A percentile compares a stretch with the other conserved stretches of the same genome.
phyloP scores from a whole-genome alignment of 225 moss, liverwort and hornwort genomes.

The Sphagnum contortum region DNA sequence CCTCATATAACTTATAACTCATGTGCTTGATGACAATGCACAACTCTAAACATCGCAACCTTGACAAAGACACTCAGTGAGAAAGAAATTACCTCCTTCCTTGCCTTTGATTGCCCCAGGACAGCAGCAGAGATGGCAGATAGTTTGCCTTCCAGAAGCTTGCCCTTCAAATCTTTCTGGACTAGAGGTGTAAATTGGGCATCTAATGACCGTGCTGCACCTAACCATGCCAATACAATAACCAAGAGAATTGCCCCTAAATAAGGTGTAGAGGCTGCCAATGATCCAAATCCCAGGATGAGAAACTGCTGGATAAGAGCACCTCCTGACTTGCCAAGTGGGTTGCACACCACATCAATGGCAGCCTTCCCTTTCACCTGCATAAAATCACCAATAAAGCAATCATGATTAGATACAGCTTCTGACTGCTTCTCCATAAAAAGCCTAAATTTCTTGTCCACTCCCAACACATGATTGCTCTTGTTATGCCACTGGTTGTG shows the following conservation, averaged over 20 bases:
- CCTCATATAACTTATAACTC: too few species aligned
- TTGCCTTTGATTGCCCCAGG: conserved; percentile 49
- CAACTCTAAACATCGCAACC: too few species aligned
- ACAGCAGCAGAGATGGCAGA: conserved; percentile 78
- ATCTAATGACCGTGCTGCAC: conserved; percentile 93
- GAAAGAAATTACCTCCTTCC: conserved; percentile 51
- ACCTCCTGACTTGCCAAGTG: conserved; percentile 98
- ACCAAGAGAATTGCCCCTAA: conserved; percentile 77
- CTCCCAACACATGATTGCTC: too few species aligned
- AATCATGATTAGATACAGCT: too few species aligned
- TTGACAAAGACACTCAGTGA: too few species aligned
- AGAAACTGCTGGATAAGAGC: conserved; percentile 98
- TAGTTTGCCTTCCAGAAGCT: conserved; percentile 87
- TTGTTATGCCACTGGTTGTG: too few species aligned
- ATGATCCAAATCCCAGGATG: conserved; percentile 88
- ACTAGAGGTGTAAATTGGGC: conserved; percentile 91
- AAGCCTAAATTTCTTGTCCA: too few species aligned
- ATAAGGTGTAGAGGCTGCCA: conserved; percentile 91
- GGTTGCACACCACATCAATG: conserved; percentile 97
- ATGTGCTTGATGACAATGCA: too few species aligned
- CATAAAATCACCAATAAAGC: conserved; percentile 5
- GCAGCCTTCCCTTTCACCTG: conserved; percentile 99
- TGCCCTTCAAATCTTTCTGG: conserved; percentile 96
- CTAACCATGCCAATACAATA: conserved; percentile 91
- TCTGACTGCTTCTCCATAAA: too few species aligned